A percentile compares a stretch with the other conserved stretches of the same genome.
Conservation (phyloP, 306 rosid genomes). For the Luffa aegyptiaca region DNA sequence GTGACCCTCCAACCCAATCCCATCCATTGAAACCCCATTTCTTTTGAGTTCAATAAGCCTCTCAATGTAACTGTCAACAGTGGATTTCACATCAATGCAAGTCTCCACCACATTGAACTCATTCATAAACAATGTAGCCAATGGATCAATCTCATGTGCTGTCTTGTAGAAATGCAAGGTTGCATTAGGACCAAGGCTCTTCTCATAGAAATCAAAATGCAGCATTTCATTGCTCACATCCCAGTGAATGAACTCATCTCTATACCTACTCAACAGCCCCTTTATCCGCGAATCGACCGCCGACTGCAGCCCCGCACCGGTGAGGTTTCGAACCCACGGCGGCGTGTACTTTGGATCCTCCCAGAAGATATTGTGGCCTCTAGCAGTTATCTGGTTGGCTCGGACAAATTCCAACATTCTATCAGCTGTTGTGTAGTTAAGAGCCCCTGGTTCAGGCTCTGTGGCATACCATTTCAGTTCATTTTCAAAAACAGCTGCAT, state of each 20-base stretch:
- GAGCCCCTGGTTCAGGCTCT: slow-evolving; percentile 62
- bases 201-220: slow-evolving; percentile 85
- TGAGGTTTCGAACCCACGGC: slow-evolving; percentile 62
- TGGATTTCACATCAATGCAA: slow-evolving; percentile 62
- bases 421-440: slow-evolving; percentile 55
- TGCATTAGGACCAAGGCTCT: slow-evolving; percentile 61
- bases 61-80: slow-evolving; percentile 53
- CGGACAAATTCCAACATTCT: slow-evolving; percentile 60
- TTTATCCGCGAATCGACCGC: slow-evolving; percentile 54
- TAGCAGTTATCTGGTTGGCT: slow-evolving; percentile 50
- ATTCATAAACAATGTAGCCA: slow-evolving; percentile 75
- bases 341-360: slow-evolving; percentile 79
- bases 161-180: slow-evolving; percentile 50
- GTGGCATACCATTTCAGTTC: slow-evolving; percentile 94
- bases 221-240: slow-evolving; percentile 97
- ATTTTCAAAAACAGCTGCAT: slow-evolving; percentile 80
- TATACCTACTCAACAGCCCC: slow-evolving; percentile 63
- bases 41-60: slow-evolving; percentile 37
- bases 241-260: slow-evolving; percentile 76
- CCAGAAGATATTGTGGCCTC: slow-evolving; percentile 97
- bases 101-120: slow-evolving; percentile 93
- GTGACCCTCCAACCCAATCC: slow-evolving; percentile 87
- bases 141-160: slow-evolving; percentile 62
- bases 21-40: slow-evolving; percentile 66
- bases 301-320: slow-evolving; percentile 26